Base-by-base conservation (phyloP, 179 eudicot species). In the Beta corolliflora region DNA sequence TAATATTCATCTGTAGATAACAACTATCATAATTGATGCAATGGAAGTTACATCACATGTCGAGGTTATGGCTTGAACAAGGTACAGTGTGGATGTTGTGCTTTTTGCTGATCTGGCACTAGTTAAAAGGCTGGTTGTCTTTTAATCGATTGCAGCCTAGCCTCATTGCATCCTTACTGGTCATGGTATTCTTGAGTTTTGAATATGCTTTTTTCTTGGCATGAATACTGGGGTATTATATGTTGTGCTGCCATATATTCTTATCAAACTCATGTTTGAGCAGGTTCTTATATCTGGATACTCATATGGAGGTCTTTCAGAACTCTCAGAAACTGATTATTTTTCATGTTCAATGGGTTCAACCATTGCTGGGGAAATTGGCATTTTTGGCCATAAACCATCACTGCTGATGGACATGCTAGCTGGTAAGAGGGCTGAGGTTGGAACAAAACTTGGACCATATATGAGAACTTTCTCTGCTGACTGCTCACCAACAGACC, bases 401-500 rank as follows among this genome's bases (percentile, higher is more conserved):
- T 88, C 94, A 16, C 84, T 94, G 64, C 84, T 94, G 44, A 84
- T 89, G 93, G 97, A 94, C 80, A 92, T 94, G 94, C 94, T 94
- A 84, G 98, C 97, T 89, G 98, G 98, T 79, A 93, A 93, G 89
- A 93, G 98, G 87, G 95, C 97, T 83, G 97, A 93, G 84, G 95
- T 94, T 80, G 93, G 92, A 73, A 89, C 97, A 73, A 91, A 90
- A 80, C 89, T 94, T 84, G 97, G 97, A 85, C 87, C 97, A 77
- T 94, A 94, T 69, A 88, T 91, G 95, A 84, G 98, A 86, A 89
- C 91, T 59, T 94, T 94, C 85, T 94, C 90, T 69, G 93, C 95
- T 84, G 97, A 94, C 76, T 94, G 97, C 83, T 94, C 98, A 18
- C 98, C 97, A 72, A 84, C 98, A 85, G 98, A 94, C 87, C 84